A percentile compares a stretch with the other conserved stretches of the same genome.
These are phyloP conservation scores for Theobroma grandiflorum DNA, from an alignment of 441 rosid species.

Conservation along the genomic window DNA sequence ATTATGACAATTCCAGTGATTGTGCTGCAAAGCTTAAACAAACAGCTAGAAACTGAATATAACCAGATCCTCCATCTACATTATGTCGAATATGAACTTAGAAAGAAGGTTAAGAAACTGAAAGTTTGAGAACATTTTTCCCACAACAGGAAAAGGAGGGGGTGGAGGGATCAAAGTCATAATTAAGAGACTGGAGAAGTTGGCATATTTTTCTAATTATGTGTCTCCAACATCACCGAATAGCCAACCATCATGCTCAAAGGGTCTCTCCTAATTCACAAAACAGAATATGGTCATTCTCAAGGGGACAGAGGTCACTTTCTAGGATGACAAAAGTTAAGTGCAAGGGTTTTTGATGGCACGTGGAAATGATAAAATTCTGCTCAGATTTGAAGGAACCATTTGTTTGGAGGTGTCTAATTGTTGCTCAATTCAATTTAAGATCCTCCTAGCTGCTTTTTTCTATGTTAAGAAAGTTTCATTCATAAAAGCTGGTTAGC, in stretches of 20 bases:
- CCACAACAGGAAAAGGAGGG: background rate
- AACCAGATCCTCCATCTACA: background rate
- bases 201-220: background rate
- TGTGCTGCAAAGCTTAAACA: background rate
- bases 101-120: background rate
- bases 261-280: background rate
- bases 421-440: background rate
- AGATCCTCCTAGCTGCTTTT: background rate
- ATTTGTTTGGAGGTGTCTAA: background rate
- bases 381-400: background rate
- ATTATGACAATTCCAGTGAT: background rate
- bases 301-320: background rate
- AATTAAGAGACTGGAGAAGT: background rate
- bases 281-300: background rate
- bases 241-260: constrained; percentile 3
- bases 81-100: background rate
- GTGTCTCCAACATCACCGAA: background rate
- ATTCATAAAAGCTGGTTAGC: background rate
- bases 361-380: background rate
- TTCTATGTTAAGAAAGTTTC: no score
- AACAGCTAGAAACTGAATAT: background rate
- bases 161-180: background rate
- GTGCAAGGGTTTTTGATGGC: background rate
- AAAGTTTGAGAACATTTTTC: background rate
- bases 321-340: background rate